These are phyloP conservation scores for Rhinocladiella mackenziei DNA, from an alignment of 2,329 filamentous ascomycete genomes.

Conservation along the genomic window DNA sequence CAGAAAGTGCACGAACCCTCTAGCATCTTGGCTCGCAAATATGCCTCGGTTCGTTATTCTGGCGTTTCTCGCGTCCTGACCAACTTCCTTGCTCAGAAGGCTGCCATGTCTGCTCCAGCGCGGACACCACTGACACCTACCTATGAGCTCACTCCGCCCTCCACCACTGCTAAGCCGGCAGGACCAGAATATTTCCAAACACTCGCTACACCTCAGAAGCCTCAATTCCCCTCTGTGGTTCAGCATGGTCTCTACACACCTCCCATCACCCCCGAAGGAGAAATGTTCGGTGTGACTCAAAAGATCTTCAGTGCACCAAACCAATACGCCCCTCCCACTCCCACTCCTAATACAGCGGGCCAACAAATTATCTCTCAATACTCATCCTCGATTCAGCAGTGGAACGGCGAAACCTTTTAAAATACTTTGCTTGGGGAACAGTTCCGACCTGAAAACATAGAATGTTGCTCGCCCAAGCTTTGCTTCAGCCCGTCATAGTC, in stretches of 20 bases:
- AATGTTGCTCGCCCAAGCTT: conserved; percentile 7
- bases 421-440: neutral
- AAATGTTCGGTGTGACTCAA: conserved; percentile 37
- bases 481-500: conserved; percentile 11
- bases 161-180: conserved; percentile 17
- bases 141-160: conserved; percentile 37
- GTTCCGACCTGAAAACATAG: conserved; percentile 6
- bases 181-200: conserved; percentile 25
- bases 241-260: conserved; percentile 46
- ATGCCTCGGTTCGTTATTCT: conserved; percentile 62
- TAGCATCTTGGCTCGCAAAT: conserved; percentile 64
- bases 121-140: conserved; percentile 29
- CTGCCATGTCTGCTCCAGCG: conserved; percentile 47
- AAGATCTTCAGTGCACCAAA: conserved; percentile 34
- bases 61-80: conserved; percentile 62
- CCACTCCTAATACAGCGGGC: conserved; percentile 20
- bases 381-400: conserved; percentile 12
- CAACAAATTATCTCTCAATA: conserved; percentile 22
- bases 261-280: conserved; percentile 42
- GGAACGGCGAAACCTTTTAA: conserved; percentile 21
- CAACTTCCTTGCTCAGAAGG: conserved; percentile 62
- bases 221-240: conserved; percentile 22
- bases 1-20: conserved; percentile 65
- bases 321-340: conserved; percentile 27
- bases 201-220: conserved; percentile 29